phyloP scores from a whole-genome alignment of 2,329 filamentous ascomycete genomes.

The Paraphoma sp. region DNA sequence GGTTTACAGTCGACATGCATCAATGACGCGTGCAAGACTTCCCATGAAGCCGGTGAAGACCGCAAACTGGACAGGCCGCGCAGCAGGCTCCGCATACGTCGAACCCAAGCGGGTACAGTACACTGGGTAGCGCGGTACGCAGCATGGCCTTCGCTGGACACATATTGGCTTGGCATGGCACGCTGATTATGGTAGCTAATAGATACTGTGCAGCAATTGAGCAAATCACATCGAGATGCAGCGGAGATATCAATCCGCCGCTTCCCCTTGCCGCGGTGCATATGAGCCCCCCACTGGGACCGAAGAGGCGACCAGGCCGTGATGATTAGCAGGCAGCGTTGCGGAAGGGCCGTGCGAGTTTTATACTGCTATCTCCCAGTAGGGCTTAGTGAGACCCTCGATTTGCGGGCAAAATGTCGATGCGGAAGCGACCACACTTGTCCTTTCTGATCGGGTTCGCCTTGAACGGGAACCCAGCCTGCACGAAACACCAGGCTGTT shows the following conservation, averaged over 20 bases:
- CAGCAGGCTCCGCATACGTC: background rate
- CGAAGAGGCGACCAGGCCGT: background rate
- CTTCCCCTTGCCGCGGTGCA: background rate
- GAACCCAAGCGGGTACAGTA: background rate
- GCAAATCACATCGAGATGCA: too few species aligned
- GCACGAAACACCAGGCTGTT: constrained; percentile 22
- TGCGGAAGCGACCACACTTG: constrained; percentile 7
- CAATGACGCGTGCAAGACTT: constrained; percentile 38
- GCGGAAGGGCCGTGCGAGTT: constrained; percentile 3
- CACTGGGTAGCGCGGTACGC: background rate
- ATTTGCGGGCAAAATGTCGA: constrained; percentile 11
- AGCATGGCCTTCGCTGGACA: background rate
- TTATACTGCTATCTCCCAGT: constrained; percentile 2
- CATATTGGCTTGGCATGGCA: background rate
- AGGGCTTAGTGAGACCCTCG: constrained; percentile 4
- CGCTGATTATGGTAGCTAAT: background rate
- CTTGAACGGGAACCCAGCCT: constrained; percentile 9
- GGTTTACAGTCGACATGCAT: constrained; percentile 18
- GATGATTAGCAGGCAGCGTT: background rate
- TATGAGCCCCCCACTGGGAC: background rate
- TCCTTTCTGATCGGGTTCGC: constrained; percentile 25
- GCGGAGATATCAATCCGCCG: too few species aligned
- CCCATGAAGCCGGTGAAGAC: constrained; percentile 4
- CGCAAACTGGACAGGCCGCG: constrained; percentile 4
- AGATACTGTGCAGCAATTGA: background rate